Base-by-base conservation (phyloP, 179 eudicot genomes). In the Pouteria campechiana region DNA sequence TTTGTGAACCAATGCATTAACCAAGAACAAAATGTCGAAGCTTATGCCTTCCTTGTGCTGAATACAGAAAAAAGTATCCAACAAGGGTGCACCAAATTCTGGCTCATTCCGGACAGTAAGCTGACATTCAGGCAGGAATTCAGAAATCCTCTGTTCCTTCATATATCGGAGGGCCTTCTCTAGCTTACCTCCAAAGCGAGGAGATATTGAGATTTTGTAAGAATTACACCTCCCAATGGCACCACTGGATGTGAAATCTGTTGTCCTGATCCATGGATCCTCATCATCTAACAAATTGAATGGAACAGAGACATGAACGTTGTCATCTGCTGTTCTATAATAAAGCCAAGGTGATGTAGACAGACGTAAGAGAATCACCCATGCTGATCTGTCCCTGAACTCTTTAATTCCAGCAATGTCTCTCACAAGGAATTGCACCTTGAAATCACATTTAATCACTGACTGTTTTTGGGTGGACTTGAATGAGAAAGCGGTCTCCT, bases 261-360 rank as follows among this genome's bases (percentile, higher is more conserved):
- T 74, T 9, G 90, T 86, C 20, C 96, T 64, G 22, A 87, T 81
- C 96, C 96, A 86, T 17, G 95, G 95, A 63, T 90, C 98, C 55
- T 90, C 95, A 35, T 90, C 98, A 35, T 90, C 98, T 44, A 90
- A 61, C 51, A 81, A 39, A 53, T 79, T 82, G 54, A 53, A 79
- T 1, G 95, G 75, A 41, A 69, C 74, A 0, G 89, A 43, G 17
- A 37, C 74, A 41, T 52, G 63, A 31, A 90, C 68, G 42, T 90
- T 95, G 35, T 90, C 98, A 55, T 86, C 90, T 1, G 94, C 98
- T 7, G 90, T 86, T 58, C 98, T 67, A 41, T 81, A 90, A 46
- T 58, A 72, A 19, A 90, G 20, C 44, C 46, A 28, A 20, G 98
- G 98, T 38, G 98, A 70, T 3, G 84, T 74, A 32, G 73, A 65